Conservation (phyloP, 805 yeast genomes). For the Teunomyces panamensis region DNA sequence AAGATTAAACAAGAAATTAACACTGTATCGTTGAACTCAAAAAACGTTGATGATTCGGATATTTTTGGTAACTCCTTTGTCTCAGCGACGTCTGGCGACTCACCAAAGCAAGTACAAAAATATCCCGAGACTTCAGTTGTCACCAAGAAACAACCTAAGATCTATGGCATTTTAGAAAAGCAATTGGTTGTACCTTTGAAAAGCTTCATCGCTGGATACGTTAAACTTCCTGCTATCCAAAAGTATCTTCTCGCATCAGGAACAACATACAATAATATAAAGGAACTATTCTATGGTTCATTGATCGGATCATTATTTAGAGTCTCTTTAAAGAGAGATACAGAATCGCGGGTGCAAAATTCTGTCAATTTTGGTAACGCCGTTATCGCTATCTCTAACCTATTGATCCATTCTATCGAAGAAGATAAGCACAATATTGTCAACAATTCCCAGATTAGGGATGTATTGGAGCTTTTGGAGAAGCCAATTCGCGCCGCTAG, state of each 20-base stretch:
- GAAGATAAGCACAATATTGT: conserved; percentile 61
- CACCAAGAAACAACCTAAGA: not conserved
- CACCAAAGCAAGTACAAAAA: not conserved
- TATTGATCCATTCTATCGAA: conserved; percentile 56
- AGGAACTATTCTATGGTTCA: conserved; percentile 27
- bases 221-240: not conserved
- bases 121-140: not conserved
- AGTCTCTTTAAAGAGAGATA: conserved; percentile 46
- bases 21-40: not conserved
- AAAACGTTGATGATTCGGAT: conserved; percentile 13
- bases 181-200: conserved; percentile 13
- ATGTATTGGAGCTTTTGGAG: conserved; percentile 57
- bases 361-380: conserved; percentile 61
- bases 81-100: not conserved
- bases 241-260: not conserved
- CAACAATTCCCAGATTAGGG: conserved; percentile 51
- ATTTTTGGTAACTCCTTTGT: conserved; percentile 38
- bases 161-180: conserved; percentile 10
- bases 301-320: conserved; percentile 36
- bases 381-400: conserved; percentile 56
- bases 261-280: conserved; percentile 12
- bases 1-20: conserved; percentile 9
- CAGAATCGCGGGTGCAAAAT: conserved; percentile 58
- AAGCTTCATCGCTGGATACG: not conserved
- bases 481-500: conserved; percentile 47